phyloP scores from a whole-genome alignment of 1,284 basidiomycete species.

The Coriolopsis trogii region DNA sequence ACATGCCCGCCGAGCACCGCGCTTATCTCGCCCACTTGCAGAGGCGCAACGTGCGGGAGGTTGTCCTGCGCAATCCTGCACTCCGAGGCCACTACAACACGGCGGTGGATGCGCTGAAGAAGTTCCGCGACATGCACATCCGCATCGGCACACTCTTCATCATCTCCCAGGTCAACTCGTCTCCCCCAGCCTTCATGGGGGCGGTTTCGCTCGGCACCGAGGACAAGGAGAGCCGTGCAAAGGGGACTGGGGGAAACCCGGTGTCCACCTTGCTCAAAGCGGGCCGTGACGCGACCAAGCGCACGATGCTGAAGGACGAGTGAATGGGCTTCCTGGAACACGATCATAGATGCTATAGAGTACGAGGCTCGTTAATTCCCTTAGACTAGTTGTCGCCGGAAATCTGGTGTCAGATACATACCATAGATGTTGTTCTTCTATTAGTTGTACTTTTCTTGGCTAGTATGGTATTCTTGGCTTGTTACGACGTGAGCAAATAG shows the following conservation, averaged over 20 bases:
- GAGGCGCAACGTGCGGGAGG: constrained; percentile 56
- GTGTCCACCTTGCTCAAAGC: constrained; percentile 83
- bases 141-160: constrained; percentile 87
- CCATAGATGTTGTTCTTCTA: not conserved
- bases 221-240: constrained; percentile 49
- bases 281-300: constrained; percentile 83
- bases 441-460: too few species aligned
- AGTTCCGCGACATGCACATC: constrained; percentile 87
- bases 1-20: constrained; percentile 81
- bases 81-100: constrained; percentile 78
- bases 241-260: constrained; percentile 89
- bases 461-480: too few species aligned
- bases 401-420: too few species aligned
- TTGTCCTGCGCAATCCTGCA: constrained; percentile 56
- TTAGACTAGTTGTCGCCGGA: constrained; percentile 6
- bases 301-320: constrained; percentile 52
- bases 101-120: constrained; percentile 78
- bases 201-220: constrained; percentile 49
- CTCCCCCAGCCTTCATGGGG: constrained; percentile 44
- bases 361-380: too few species aligned
- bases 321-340: not conserved
- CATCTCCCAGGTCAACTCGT: constrained; percentile 70
- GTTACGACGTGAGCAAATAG: too few species aligned
- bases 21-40: constrained; percentile 64
- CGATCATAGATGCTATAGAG: not conserved